These are phyloP conservation scores for Porodaedalea pini DNA, from an alignment of 1,284 basidiomycete genomes.

Conservation along the genomic window DNA sequence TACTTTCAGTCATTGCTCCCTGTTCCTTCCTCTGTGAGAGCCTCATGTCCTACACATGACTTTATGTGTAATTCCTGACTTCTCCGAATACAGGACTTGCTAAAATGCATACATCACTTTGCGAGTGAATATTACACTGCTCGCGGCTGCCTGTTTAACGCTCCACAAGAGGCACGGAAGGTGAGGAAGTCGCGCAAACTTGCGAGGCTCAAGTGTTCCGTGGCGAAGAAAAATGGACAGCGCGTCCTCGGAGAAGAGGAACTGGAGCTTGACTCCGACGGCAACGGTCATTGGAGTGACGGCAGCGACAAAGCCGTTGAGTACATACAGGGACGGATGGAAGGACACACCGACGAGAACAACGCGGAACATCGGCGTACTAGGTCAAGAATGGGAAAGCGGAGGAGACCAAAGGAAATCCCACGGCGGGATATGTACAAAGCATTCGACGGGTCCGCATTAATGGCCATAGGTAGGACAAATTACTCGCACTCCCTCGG, in stretches of 20 bases:
- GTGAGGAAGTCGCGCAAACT: constrained; percentile 35
- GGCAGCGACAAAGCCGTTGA: constrained; percentile 5
- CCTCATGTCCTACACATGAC: constrained; percentile 16
- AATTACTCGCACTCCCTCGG: constrained; percentile 10
- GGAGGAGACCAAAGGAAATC: constrained; percentile 22
- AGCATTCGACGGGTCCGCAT: constrained; percentile 64
- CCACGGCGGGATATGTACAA: constrained; percentile 64
- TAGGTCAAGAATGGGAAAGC: not conserved
- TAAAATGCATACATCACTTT: constrained; percentile 68
- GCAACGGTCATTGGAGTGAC: not conserved
- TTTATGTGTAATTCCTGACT: constrained; percentile 12
- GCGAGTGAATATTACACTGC: constrained; percentile 60
- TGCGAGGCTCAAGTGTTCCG: constrained; percentile 24
- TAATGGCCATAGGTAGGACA: constrained; percentile 61
- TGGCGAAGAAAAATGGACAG: constrained; percentile 22
- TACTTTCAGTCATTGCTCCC: constrained; percentile 15
- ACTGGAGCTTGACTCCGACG: not conserved
- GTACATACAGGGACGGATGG: constrained; percentile 16
- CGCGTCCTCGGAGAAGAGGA: constrained; percentile 14
- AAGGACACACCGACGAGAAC: not conserved
- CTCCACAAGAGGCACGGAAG: constrained; percentile 43
- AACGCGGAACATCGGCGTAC: not conserved
- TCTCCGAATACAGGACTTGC: constrained; percentile 48
- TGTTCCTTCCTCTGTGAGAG: constrained; percentile 48
- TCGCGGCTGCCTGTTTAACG: constrained; percentile 54